Conservation (phyloP, 768 basidiomycete species). For the Podaxis sp. region DNA sequence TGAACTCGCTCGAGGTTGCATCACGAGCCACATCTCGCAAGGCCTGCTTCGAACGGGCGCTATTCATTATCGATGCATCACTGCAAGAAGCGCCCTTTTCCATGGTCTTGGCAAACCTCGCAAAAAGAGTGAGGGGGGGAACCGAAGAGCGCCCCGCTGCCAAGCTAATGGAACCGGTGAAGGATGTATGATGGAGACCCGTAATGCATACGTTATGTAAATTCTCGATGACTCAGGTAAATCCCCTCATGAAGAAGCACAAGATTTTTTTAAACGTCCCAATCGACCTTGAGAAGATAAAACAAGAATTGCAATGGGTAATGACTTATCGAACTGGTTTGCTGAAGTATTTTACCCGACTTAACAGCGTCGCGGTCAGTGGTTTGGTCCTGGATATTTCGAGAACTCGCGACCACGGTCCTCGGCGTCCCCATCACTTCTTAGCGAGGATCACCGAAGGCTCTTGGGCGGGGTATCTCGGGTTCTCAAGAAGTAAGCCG, state of each 20-base stretch:
- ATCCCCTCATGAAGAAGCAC: neutral
- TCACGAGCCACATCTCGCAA: neutral
- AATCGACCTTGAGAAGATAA: neutral
- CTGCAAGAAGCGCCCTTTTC: neutral
- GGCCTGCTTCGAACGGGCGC: neutral
- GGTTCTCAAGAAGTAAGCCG: neutral
- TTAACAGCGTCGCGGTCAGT: neutral
- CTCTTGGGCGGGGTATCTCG: neutral
- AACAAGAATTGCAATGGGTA: neutral
- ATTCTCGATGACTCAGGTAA: neutral
- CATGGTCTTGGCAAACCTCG: neutral
- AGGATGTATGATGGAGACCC: neutral
- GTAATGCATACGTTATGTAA: neutral
- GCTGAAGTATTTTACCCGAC: neutral
- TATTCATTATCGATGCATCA: neutral
- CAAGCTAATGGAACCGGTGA: neutral
- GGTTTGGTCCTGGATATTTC: neutral
- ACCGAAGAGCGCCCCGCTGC: neutral
- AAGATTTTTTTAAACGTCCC: neutral
- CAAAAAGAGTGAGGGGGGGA: neutral
- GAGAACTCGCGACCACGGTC: neutral
- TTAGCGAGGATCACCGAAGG: conserved; percentile 9
- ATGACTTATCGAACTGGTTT: conserved; percentile 4
- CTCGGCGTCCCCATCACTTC: conserved; percentile 1
- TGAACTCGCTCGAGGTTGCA: neutral